These are phyloP conservation scores for Cytospora piceicola DNA, from an alignment of 2,329 filamentous ascomycete genomes.

Conservation along the genomic window DNA sequence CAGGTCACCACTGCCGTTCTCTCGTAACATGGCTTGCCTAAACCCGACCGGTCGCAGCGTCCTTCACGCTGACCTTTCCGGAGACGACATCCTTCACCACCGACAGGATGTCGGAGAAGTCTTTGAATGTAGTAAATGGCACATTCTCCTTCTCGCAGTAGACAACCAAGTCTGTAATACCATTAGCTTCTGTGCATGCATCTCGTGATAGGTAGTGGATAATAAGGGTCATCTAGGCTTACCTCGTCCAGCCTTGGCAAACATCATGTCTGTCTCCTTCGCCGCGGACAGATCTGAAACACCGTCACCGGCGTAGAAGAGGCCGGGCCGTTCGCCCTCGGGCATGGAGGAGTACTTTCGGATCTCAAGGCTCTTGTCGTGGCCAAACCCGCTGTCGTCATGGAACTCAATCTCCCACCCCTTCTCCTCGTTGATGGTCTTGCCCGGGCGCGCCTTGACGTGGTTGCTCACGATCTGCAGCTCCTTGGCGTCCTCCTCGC, in stretches of 20 bases:
- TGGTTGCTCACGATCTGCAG: conserved; percentile 93
- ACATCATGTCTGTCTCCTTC: conserved; percentile 88
- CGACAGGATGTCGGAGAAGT: conserved; percentile 78
- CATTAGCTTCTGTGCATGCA: neutral
- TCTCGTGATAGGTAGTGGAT: neutral
- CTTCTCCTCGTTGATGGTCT: conserved; percentile 75
- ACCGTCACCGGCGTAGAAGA: conserved; percentile 95
- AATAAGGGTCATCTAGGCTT: conserved; percentile 37
- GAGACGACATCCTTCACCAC: conserved; percentile 78
- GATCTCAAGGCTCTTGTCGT: conserved; percentile 94
- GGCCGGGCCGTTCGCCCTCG: conserved; percentile 68
- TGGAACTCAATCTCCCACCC: conserved; percentile 91
- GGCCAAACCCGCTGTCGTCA: conserved; percentile 89
- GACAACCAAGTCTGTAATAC: conserved; percentile 71
- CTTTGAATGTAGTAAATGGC: conserved; percentile 84
- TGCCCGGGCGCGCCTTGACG: conserved; percentile 65
- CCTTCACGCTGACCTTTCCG: conserved; percentile 70
- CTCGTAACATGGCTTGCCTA: conserved; percentile 24
- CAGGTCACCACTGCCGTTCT: neutral
- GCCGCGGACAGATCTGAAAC: conserved; percentile 92
- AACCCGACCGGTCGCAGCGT: conserved; percentile 61
- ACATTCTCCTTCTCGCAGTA: conserved; percentile 85
- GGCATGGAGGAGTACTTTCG: conserved; percentile 81
- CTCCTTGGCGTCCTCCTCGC: conserved; percentile 71
- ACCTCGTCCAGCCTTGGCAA: conserved; percentile 90